Evolutionary conservation across 495 filamentous ascomycete species (phyloP), one percentile per base, ranked within the genome.

Genomic region (Chaetomium fimeti): DNA sequence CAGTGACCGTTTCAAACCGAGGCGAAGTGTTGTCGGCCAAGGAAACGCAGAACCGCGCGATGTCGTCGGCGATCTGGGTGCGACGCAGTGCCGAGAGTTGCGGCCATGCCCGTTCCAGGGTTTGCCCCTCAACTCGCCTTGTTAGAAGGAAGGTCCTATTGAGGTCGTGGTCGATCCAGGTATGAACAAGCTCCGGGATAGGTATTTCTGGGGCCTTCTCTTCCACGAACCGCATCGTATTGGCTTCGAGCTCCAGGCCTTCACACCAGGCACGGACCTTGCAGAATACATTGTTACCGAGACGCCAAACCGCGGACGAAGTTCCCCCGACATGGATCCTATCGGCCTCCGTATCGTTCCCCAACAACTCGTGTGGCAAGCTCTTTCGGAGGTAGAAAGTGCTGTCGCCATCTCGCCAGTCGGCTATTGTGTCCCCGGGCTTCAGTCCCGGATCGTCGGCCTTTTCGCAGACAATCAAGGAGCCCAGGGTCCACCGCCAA

Each of bases 351-450:
- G 36, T 12, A 57, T 57, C 32, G 9, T 36, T 36, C 6, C 11
- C 54, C 13, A 12, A 42, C 32, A 25, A 57, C 54, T 47, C 56
- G 13, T 57, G 7, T 1, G 38, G 22, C 24, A 24, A 47, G 2
- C 24, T 45, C 25, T 58, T 58, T 29, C 56, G 56, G 22, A 58
- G 56, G 56, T 58, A 58, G 38, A 58, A 58, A 45, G 25, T 47
- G 40, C 16, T 20, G 5, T 58, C 42, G 40, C 40, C 56, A 58
- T 58, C 56, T 58, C 47, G 56, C 56, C 56, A 58, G 56, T 47
- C 12, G 56, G 40, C 40, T n/a, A 58, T 47, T 9, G 56, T 24
- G 40, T 58, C 56, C 12, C 24, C 40, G 5, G 56, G 56, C 40
- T 45, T 58, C 40, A 40, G 28, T 15, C 47, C n/a, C 11, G 24